These are phyloP conservation scores for Physcomitrium patens DNA, from an alignment of 225 moss, liverwort and hornwort genomes.

Conservation along the genomic window DNA sequence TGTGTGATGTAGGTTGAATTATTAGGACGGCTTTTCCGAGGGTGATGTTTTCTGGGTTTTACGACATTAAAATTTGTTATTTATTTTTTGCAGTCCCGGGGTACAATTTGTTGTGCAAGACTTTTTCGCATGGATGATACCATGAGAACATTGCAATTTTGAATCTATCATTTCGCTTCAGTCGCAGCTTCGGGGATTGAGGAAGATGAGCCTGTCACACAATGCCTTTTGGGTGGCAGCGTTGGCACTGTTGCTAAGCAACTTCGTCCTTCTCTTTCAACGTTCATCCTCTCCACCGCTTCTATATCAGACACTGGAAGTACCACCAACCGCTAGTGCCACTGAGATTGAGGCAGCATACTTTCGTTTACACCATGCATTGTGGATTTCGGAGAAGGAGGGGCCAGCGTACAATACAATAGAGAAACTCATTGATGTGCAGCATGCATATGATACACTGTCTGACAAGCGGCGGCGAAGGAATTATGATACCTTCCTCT, in stretches of 20 bases:
- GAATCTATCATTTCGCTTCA: background rate
- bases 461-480: constrained; percentile 58
- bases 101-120: too few relatives aligned
- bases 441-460: constrained; percentile 68
- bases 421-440: constrained; percentile 44
- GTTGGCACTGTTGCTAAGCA: constrained; percentile 32
- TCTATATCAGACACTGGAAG: constrained; percentile 37
- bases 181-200: constrained; percentile 9
- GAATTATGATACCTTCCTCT: constrained; percentile 69
- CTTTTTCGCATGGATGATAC: background rate
- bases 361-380: constrained; percentile 16
- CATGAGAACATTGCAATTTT: background rate
- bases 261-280: constrained; percentile 12
- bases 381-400: constrained; percentile 2
- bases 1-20: too few relatives aligned
- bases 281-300: constrained; percentile 31
- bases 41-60: too few relatives aligned
- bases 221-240: constrained; percentile 17
- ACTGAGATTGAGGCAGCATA: constrained; percentile 30
- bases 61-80: too few relatives aligned
- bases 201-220: constrained; percentile 30
- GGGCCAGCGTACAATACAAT: constrained; percentile 14
- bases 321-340: constrained; percentile 28
- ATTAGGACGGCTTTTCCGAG: too few relatives aligned
- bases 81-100: too few relatives aligned